These are phyloP conservation scores for Pseudogymnoascus sp. DNA, from an alignment of 2,329 filamentous ascomycete genomes.

Conservation along the genomic window DNA sequence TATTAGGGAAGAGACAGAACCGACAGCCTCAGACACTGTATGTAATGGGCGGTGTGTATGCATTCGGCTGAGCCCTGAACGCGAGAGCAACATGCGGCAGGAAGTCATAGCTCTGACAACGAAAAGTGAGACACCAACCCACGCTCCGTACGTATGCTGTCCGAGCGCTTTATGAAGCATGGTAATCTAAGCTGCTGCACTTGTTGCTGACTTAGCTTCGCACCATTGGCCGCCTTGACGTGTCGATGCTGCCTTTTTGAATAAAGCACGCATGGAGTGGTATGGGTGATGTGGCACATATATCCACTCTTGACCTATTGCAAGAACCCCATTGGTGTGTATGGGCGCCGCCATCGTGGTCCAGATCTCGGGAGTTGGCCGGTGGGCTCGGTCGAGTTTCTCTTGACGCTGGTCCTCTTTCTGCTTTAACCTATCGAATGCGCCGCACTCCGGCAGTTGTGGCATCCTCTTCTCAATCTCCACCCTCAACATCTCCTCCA, in stretches of 20 bases:
- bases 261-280: neutral
- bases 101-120: neutral
- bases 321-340: neutral
- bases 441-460: neutral
- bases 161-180: no score
- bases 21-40: neutral
- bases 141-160: neutral
- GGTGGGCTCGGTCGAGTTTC: neutral
- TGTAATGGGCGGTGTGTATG: neutral
- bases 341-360: neutral
- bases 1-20: neutral
- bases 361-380: neutral
- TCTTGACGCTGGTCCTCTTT: neutral
- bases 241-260: neutral
- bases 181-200: neutral
- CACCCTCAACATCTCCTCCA: slow-evolving; percentile 10
- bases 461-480: neutral
- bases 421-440: neutral
- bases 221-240: neutral
- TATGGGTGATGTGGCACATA: neutral
- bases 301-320: neutral
- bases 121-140: neutral
- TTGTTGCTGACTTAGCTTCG: neutral
- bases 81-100: neutral
- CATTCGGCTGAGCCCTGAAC: neutral